Evolutionary conservation across 441 rosid genomes (phyloP).

Genomic region (Erodium trifolium): DNA sequence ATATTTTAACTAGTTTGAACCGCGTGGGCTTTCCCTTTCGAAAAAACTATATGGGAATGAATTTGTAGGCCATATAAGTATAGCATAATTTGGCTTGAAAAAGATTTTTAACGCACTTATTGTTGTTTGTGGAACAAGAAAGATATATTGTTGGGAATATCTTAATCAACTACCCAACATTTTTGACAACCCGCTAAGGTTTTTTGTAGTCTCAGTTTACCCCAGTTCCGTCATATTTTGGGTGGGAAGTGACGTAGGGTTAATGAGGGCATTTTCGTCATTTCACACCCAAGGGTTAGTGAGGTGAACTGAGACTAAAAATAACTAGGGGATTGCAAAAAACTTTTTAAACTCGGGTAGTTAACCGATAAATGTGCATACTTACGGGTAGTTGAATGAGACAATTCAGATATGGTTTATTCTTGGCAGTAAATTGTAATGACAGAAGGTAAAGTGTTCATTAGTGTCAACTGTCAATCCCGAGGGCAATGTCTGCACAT

Average conservation of each 20-base stretch:
- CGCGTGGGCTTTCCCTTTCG: background rate
- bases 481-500: background rate
- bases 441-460: background rate
- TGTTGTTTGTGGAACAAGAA: constrained; percentile 1
- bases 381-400: too few species aligned
- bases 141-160: background rate
- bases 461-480: background rate
- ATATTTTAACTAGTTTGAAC: background rate
- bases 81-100: background rate
- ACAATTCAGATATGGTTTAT: background rate
- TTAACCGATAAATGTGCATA: too few species aligned
- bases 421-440: background rate
- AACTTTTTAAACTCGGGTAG: too few species aligned
- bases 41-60: background rate
- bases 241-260: too few species aligned
- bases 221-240: too few species aligned
- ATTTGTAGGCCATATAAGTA: background rate
- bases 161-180: too few species aligned
- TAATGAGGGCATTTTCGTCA: too few species aligned
- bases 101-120: background rate
- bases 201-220: too few species aligned
- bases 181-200: too few species aligned
- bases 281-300: too few species aligned
- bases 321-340: too few species aligned
- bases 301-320: too few species aligned